Evolutionary conservation across 148 eudicot species (phyloP).

Genomic region (Diospyros kaki): DNA sequence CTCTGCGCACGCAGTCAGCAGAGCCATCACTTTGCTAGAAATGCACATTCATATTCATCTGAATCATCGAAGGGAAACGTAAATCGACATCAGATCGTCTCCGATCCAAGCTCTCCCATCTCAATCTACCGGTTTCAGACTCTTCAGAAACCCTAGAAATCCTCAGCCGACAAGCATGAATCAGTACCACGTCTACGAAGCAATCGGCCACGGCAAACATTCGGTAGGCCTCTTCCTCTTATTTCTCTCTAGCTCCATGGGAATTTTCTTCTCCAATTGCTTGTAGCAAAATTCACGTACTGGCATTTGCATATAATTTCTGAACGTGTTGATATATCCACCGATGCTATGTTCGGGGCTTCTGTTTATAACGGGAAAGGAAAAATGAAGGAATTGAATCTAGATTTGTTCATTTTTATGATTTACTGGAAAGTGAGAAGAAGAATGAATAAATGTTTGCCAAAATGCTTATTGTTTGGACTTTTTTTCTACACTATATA

Average conservation of each 20-base stretch:
- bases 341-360: too few species aligned
- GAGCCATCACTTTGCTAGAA: not conserved
- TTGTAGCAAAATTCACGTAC: not conserved
- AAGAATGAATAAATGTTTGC: too few species aligned
- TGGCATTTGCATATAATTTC: not conserved
- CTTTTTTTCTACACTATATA: too few species aligned
- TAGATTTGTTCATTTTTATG: too few species aligned
- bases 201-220: slow-evolving; percentile 81
- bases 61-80: not conserved
- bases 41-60: not conserved
- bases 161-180: slow-evolving; percentile 37
- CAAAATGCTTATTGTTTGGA: too few species aligned
- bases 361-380: too few species aligned
- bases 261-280: not conserved
- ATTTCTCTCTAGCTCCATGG: not conserved
- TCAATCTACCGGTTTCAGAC: not conserved
- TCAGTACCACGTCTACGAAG: slow-evolving; percentile 85
- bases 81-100: not conserved
- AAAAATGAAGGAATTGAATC: too few species aligned
- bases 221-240: slow-evolving; percentile 44
- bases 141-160: slow-evolving; percentile 14
- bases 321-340: not conserved
- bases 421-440: too few species aligned
- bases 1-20: not conserved
- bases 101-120: slow-evolving; percentile 3